These are phyloP conservation scores for Mollisiaceae sp. DNA, from an alignment of 2,329 filamentous ascomycete genomes.

Conservation along the genomic window DNA sequence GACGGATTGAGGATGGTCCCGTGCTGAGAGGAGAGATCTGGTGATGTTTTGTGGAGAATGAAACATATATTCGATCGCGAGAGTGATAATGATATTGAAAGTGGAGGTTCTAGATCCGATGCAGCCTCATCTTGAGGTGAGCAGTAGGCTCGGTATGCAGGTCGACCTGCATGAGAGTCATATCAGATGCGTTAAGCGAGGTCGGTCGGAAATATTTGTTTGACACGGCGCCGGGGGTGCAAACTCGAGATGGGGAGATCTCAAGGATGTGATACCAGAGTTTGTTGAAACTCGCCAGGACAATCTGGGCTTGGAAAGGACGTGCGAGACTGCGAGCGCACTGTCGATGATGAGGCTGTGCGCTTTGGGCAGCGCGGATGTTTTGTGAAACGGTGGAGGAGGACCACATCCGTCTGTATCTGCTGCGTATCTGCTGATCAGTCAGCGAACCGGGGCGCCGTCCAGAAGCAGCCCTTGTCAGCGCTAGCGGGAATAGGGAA, in stretches of 20 bases:
- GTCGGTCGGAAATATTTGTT: not conserved
- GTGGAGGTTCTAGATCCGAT: conserved; percentile 17
- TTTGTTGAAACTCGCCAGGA: conserved; percentile 8
- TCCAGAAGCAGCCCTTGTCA: not conserved
- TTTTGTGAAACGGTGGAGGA: conserved; percentile 18
- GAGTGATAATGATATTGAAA: conserved; percentile 5
- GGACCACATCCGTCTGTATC: not conserved
- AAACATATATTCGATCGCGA: conserved; percentile 19
- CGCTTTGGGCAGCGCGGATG: conserved; percentile 21
- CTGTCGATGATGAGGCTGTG: conserved; percentile 1
- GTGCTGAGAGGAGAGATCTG: conserved; percentile 8
- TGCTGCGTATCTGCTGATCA: not conserved
- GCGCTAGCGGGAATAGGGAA: conserved; percentile 7
- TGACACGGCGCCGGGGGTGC: not conserved
- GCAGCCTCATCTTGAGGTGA: conserved; percentile 13
- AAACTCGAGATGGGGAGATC: conserved; percentile 1
- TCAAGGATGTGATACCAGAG: conserved; percentile 1
- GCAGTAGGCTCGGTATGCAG: not conserved
- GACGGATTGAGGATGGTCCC: not conserved
- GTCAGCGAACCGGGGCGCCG: not conserved
- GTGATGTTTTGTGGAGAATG: conserved; percentile 12
- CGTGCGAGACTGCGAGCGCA: not conserved
- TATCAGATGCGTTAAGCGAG: conserved; percentile 8
- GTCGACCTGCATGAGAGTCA: conserved; percentile 3
- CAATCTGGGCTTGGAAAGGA: not conserved